Evolutionary conservation across 2,329 filamentous ascomycete genomes (phyloP).

Genomic region (Didymellaceae sp.): DNA sequence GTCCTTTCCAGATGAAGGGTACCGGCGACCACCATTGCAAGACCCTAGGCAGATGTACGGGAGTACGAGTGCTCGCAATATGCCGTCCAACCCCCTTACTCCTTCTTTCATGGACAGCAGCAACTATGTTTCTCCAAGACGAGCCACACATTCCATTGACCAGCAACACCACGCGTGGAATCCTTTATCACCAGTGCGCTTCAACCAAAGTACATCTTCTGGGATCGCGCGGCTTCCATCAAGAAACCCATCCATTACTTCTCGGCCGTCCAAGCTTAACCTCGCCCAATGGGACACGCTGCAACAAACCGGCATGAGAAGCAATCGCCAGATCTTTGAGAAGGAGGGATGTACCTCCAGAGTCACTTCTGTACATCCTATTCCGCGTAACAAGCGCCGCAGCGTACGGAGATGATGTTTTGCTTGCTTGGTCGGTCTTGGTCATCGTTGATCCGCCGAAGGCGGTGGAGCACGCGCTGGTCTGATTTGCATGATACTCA

Average conservation of each 20-base stretch:
- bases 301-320: constrained; percentile 32
- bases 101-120: constrained; percentile 14
- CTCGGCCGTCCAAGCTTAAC: constrained; percentile 19
- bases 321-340: constrained; percentile 23
- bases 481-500: too few relatives aligned
- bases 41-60: constrained; percentile 10
- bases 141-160: constrained; percentile 3
- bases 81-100: constrained; percentile 11
- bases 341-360: not conserved
- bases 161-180: constrained; percentile 6
- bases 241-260: constrained; percentile 24
- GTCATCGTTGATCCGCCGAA: too few relatives aligned
- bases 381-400: constrained; percentile 26
- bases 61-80: constrained; percentile 25
- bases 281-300: constrained; percentile 25
- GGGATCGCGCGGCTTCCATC: constrained; percentile 24
- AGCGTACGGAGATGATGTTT: constrained; percentile 28
- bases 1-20: constrained; percentile 15
- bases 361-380: not conserved
- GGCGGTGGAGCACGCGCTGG: too few relatives aligned
- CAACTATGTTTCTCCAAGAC: constrained; percentile 12
- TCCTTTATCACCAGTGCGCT: too few relatives aligned
- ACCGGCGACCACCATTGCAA: not conserved
- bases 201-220: constrained; percentile 8
- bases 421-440: not conserved